Evolutionary conservation across 805 yeast species (phyloP).

Genomic region (Priceomyces haplophilus): DNA sequence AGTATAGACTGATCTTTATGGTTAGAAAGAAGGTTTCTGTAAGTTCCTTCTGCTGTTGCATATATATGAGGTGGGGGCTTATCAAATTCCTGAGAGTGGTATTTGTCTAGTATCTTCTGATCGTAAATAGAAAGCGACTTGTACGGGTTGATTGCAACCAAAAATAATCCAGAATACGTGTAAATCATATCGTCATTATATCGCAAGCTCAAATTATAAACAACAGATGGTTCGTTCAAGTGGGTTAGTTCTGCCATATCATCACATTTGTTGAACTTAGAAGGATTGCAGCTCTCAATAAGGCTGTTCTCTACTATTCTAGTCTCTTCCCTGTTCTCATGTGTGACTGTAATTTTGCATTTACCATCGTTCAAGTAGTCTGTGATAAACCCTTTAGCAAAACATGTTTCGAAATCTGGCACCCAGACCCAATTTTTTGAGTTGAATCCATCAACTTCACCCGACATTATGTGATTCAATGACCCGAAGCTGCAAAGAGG

Average conservation of each 20-base stretch:
- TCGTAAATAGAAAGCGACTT: constrained; percentile 69
- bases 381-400: constrained; percentile 57
- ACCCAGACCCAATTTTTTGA: constrained; percentile 76
- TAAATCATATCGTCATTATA: constrained; percentile 77
- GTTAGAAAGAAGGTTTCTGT: constrained; percentile 65
- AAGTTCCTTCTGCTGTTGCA: constrained; percentile 81
- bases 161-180: constrained; percentile 91
- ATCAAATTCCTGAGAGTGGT: constrained; percentile 40
- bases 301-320: constrained; percentile 41
- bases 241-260: constrained; percentile 96
- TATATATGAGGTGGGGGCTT: constrained; percentile 79
- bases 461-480: constrained; percentile 7
- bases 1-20: constrained; percentile 81
- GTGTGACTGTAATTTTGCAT: constrained; percentile 34
- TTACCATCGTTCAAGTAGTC: constrained; percentile 38
- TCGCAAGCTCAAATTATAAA: constrained; percentile 74
- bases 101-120: constrained; percentile 51
- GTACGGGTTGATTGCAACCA: constrained; percentile 96
- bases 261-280: constrained; percentile 82
- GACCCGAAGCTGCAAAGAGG: too few species aligned
- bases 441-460: constrained; percentile 31
- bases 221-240: constrained; percentile 93
- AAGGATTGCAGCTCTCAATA: constrained; percentile 75
- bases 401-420: constrained; percentile 51
- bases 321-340: constrained; percentile 42